Evolutionary conservation across 2,329 filamentous ascomycete genomes (phyloP), one percentile per base, ranked within the genome.

Genomic region (Amauroascus verrucosus): DNA sequence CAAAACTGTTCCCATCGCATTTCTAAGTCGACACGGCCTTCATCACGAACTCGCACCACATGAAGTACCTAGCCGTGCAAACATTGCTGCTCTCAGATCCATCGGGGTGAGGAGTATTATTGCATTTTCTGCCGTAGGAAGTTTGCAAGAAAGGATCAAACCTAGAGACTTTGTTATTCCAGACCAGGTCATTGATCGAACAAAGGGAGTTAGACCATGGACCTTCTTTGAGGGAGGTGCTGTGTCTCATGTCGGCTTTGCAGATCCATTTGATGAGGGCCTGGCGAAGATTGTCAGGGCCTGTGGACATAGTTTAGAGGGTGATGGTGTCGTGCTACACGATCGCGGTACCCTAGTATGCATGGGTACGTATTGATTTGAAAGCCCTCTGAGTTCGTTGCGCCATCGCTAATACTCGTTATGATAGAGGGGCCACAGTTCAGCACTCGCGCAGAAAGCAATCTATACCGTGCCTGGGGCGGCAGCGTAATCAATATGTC

Each of bases 401-500:
- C 9, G 16, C n/a, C 9, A 38, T 38, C 4, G n/a, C 35, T 38
- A 38, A 38, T 38, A 16, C 35, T 13, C 47, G n/a, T 26, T 24
- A 22, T 44, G 6, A 45, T 14, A 87, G 93, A 98, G 79, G 93
- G 93, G n/a, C 93, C 93, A 18, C 89, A 95, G 64, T 98, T 98
- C 78, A 93, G 86, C 57, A 97, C 93, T 16, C 88, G 93, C 58
- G 91, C 93, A 55, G 93, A 98, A 74, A 93, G 86, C 54, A 83
- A 95, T 72, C 82, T 98, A 75, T 98, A 98, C 78, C 88, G 93
- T 62, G 78, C 82, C 56, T 96, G 89, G 87, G 91, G 91, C 63
- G 91, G 90, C 61, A 86, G 81, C 60, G 87, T 97, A 51, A 97
- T 98, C 77, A 97, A 97, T 80, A 98, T 98, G 93, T 95, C 88